Conservation (phyloP, 2,329 filamentous ascomycete genomes). For the Xylariaceae sp. region DNA sequence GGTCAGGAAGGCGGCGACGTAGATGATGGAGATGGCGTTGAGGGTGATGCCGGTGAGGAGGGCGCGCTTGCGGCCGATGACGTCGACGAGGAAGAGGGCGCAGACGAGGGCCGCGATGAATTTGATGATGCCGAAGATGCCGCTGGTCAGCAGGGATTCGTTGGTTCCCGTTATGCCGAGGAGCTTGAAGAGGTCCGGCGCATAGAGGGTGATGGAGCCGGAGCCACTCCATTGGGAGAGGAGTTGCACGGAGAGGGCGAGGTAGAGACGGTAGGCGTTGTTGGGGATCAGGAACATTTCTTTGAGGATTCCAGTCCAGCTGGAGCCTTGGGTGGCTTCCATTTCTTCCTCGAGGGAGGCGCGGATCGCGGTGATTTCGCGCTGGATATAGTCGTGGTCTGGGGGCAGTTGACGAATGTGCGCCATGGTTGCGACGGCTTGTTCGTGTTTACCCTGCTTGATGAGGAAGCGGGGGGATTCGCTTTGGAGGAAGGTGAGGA, state of each 20-base stretch:
- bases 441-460: conserved; percentile 55
- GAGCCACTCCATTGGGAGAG: conserved; percentile 71
- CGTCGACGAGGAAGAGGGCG: conserved; percentile 73
- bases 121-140: conserved; percentile 72
- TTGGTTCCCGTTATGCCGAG: conserved; percentile 64
- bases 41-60: conserved; percentile 56
- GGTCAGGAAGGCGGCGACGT: conserved; percentile 57
- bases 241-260: conserved; percentile 63
- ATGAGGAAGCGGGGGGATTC: conserved; percentile 69
- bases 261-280: conserved; percentile 68
- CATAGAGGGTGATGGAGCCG: conserved; percentile 70
- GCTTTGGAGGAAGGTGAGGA: conserved; percentile 61
- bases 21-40: conserved; percentile 57
- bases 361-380: conserved; percentile 61
- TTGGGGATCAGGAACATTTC: conserved; percentile 63
- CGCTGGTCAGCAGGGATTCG: conserved; percentile 67
- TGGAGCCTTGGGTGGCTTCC: conserved; percentile 62
- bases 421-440: conserved; percentile 52
- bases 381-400: conserved; percentile 56
- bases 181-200: conserved; percentile 65
- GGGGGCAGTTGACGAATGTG: conserved; percentile 53
- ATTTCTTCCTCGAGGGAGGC: conserved; percentile 63
- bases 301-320: conserved; percentile 59
- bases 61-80: conserved; percentile 68
- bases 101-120: conserved; percentile 61